Evolutionary conservation across 495 filamentous ascomycete genomes (phyloP).

Genomic region (Diplogelasinospora grovesii): DNA sequence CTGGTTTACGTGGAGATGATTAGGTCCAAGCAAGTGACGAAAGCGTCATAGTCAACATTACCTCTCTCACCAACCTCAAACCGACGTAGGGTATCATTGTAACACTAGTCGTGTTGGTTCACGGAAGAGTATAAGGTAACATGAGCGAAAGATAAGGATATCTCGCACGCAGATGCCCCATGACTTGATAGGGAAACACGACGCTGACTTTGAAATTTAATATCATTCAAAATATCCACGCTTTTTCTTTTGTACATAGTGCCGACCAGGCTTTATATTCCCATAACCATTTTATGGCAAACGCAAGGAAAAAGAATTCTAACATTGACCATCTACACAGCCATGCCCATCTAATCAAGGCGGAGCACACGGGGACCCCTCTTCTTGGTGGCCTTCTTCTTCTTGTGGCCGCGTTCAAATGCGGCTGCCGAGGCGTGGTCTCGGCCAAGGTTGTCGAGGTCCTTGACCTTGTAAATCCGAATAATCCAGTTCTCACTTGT

Average conservation of each 20-base stretch:
- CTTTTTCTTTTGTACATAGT: slow-evolving; percentile 19
- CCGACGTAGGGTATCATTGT: no score
- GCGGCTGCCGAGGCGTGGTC: slow-evolving; percentile 78
- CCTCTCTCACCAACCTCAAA: no score
- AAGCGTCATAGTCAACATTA: no score
- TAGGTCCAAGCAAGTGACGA: no score
- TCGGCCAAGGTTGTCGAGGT: slow-evolving; percentile 90
- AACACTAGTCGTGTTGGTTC: no score
- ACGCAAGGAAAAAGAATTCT: slow-evolving; percentile 12
- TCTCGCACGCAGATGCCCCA: no score
- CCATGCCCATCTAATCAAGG: slow-evolving; percentile 56
- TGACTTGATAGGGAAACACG: neutral
- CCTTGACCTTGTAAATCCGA: slow-evolving; percentile 98
- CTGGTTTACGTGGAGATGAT: no score
- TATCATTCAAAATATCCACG: slow-evolving; percentile 8
- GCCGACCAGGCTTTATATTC: slow-evolving; percentile 14
- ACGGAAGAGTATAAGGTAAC: no score
- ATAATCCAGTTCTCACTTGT: slow-evolving; percentile 99
- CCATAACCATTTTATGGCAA: slow-evolving; percentile 10
- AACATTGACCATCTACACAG: slow-evolving; percentile 16
- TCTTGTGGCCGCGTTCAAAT: slow-evolving; percentile 92
- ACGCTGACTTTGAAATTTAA: neutral
- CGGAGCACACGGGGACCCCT: slow-evolving; percentile 74
- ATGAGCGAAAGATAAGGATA: no score
- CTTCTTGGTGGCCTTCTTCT: slow-evolving; percentile 76